phyloP scores from a whole-genome alignment of 1,284 basidiomycete species.

The Stygiomarasmius scandens region DNA sequence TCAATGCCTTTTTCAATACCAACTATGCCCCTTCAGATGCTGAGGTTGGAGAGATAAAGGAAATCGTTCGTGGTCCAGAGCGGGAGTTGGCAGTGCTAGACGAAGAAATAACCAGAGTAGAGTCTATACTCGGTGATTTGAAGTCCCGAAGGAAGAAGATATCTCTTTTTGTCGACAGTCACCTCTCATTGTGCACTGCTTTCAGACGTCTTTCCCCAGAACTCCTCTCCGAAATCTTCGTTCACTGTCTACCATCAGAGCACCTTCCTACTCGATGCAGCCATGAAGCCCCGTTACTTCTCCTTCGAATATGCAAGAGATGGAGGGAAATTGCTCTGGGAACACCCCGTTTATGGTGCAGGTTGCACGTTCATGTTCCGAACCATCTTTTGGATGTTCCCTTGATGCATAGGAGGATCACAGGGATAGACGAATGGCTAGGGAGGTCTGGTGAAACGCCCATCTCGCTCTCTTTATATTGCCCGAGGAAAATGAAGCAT shows the following conservation, averaged over 20 bases:
- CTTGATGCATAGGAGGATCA: not conserved
- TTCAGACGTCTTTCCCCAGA: constrained; percentile 12
- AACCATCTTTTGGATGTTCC: not conserved
- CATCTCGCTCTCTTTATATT: not conserved
- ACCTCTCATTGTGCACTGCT: constrained; percentile 8
- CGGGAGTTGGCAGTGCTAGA: not conserved
- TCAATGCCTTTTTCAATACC: not conserved
- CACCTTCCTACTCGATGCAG: constrained; percentile 5
- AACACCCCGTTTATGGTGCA: constrained; percentile 12
- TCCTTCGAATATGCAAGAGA: constrained; percentile 11
- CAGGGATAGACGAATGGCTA: not conserved
- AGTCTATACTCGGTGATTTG: not conserved
- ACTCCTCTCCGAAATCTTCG: constrained; percentile 15
- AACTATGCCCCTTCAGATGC: not conserved
- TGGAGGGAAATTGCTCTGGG: constrained; percentile 15
- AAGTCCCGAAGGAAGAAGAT: not conserved
- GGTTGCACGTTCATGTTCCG: constrained; percentile 12
- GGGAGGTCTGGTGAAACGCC: not conserved
- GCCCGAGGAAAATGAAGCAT: not conserved
- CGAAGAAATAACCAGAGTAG: not conserved
- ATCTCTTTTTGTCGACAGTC: constrained; percentile 4
- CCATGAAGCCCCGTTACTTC: constrained; percentile 12
- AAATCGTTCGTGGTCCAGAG: not conserved
- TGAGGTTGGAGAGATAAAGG: not conserved
- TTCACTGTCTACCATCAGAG: constrained; percentile 12